A percentile compares a stretch with the other conserved stretches of the same genome.
phyloP scores from a whole-genome alignment of 306 rosid genomes.

The Benincasa hispida region DNA sequence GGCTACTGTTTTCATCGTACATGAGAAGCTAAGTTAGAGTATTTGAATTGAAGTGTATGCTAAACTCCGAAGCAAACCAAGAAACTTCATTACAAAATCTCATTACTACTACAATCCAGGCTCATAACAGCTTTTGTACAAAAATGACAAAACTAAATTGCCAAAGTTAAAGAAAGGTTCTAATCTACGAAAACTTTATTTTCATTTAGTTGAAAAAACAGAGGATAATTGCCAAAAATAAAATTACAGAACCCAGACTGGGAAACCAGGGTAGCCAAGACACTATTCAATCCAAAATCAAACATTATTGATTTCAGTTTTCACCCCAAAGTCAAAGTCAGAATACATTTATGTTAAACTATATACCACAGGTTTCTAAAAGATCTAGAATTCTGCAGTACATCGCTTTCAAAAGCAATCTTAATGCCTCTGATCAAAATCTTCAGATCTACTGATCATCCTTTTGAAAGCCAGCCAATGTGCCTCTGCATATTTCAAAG shows the following conservation, averaged over 20 bases:
- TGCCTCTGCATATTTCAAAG: not conserved
- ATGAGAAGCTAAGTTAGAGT: not conserved
- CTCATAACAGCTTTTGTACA: not conserved
- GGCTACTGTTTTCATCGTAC: not conserved
- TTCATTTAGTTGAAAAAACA: not conserved
- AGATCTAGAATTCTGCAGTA: not conserved
- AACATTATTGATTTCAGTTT: not conserved
- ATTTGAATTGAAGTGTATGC: not conserved
- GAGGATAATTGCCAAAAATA: not conserved
- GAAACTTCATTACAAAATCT: not conserved
- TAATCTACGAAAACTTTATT: not conserved
- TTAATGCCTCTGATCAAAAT: not conserved
- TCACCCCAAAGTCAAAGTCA: not conserved
- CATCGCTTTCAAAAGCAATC: not conserved
- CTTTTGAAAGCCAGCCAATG: constrained; percentile 4
- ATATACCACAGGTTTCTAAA: constrained; percentile 6
- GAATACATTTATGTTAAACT: not conserved
- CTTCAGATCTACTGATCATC: not conserved
- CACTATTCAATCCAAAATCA: not conserved
- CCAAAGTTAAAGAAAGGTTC: not conserved
- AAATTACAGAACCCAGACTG: constrained; percentile 1
- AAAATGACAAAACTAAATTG: not conserved
- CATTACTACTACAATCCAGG: not conserved
- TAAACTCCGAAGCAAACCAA: not conserved
- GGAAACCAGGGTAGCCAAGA: not conserved